These are phyloP conservation scores for Neofusicoccum sp. DNA, from an alignment of 2,329 filamentous ascomycete species.

Conservation along the genomic window DNA sequence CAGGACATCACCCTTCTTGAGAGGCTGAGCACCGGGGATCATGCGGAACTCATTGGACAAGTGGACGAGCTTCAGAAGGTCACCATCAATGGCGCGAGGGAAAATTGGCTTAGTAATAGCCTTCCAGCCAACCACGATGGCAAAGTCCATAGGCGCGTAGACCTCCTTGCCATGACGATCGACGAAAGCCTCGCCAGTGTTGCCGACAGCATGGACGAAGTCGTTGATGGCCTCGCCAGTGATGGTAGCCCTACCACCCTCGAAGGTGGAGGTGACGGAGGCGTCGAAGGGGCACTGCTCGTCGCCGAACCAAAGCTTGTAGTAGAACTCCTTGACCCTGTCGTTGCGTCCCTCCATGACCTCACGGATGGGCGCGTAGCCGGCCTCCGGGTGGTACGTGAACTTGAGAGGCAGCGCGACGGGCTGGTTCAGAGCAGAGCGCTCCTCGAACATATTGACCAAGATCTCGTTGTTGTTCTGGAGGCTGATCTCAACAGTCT, in stretches of 20 bases:
- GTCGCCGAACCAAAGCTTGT: slow-evolving; percentile 93
- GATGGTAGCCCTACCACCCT: slow-evolving; percentile 84
- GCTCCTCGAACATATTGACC: slow-evolving; percentile 90
- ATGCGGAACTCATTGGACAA: slow-evolving; percentile 98
- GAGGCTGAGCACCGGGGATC: slow-evolving; percentile 89
- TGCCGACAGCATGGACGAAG: slow-evolving; percentile 98
- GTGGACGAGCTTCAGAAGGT: slow-evolving; percentile 93
- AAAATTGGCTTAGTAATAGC: slow-evolving; percentile 99
- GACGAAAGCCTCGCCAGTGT: slow-evolving; percentile 96
- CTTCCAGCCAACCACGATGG: slow-evolving; percentile 98
- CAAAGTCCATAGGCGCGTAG: slow-evolving; percentile 97
- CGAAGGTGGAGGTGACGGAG: slow-evolving; percentile 82
- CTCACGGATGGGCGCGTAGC: slow-evolving; percentile 96
- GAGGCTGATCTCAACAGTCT: slow-evolving; percentile 84
- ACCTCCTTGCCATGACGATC: slow-evolving; percentile 93
- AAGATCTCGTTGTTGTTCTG: slow-evolving; percentile 76
- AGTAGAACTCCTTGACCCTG: slow-evolving; percentile 99
- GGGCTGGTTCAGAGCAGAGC: slow-evolving; percentile 80
- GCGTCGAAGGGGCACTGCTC: slow-evolving; percentile 83
- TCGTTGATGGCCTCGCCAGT: slow-evolving; percentile 94
- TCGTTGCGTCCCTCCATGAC: slow-evolving; percentile 97
- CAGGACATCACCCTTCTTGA: slow-evolving; percentile 93
- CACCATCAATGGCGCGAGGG: slow-evolving; percentile 92
- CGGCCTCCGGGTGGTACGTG: slow-evolving; percentile 90
- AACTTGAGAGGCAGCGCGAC: slow-evolving; percentile 86